A percentile compares a stretch with the other conserved stretches of the same genome.
These are phyloP conservation scores for Sisymbrium irio DNA, from an alignment of 345 rosid species.

Conservation along the genomic window DNA sequence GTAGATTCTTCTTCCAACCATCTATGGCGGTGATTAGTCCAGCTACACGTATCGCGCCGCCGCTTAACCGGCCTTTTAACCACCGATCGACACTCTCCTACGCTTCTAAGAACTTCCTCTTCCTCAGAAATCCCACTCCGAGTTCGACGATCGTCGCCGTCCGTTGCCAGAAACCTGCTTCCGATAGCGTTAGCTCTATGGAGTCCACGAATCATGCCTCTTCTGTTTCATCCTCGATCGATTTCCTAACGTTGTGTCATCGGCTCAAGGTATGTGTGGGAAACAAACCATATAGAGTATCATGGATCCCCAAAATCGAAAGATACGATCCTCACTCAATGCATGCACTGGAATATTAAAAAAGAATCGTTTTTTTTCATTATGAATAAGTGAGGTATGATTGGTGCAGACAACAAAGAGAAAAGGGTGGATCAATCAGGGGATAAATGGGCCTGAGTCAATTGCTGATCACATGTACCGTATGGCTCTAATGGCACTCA, in stretches of 20 bases:
- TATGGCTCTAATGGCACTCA: conserved; percentile 88
- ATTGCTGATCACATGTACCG: conserved; percentile 96
- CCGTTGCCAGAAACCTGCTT: conserved; percentile 42
- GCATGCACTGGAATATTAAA: too few species aligned
- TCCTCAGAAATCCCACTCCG: conserved; percentile 32
- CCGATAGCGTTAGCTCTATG: conserved; percentile 36
- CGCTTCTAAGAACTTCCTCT: conserved; percentile 23
- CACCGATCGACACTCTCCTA: conserved; percentile 36
- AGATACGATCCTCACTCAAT: too few species aligned
- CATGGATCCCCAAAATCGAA: background rate
- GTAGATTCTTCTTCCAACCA: background rate
- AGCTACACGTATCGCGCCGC: conserved; percentile 37
- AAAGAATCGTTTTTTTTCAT: too few species aligned
- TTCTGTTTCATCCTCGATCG: conserved; percentile 61
- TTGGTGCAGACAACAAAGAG: conserved; percentile 76
- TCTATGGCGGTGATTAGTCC: conserved; percentile 47
- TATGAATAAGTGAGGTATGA: background rate
- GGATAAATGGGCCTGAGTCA: conserved; percentile 76
- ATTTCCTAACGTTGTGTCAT: conserved; percentile 84
- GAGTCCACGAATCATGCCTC: conserved; percentile 35
- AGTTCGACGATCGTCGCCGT: conserved; percentile 41
- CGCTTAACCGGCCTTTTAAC: conserved; percentile 27
- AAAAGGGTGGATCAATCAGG: conserved; percentile 92
- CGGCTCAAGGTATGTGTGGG: conserved; percentile 64
- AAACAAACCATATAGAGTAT: background rate